Conservation (phyloP, 148 eudicot genomes). For the Camellia japonica region DNA sequence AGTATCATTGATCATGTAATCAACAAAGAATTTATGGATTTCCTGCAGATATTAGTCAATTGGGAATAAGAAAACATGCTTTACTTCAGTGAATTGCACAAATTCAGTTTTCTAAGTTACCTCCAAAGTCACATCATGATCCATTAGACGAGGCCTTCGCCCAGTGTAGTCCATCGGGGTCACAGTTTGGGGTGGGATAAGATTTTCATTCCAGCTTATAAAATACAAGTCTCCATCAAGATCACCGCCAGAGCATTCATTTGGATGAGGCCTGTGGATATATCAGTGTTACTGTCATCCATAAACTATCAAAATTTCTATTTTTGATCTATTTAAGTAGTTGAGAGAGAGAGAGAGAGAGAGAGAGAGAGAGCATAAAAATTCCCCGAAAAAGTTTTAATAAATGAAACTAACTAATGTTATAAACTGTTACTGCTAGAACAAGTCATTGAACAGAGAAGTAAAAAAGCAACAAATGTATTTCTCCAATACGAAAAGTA, state of each 20-base stretch:
- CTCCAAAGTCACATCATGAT: conserved; percentile 84
- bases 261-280: conserved; percentile 84
- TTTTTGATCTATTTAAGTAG: background rate
- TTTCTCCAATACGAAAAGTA: background rate
- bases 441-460: background rate
- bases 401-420: background rate
- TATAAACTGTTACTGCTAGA: background rate
- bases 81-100: background rate
- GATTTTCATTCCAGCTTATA: conserved; percentile 81
- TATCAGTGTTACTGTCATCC: background rate
- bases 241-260: conserved; percentile 98
- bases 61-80: background rate
- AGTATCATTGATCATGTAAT: conserved; percentile 87
- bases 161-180: conserved; percentile 95
- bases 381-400: background rate
- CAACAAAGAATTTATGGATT: conserved; percentile 86
- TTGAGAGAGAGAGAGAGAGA: background rate
- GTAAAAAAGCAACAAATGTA: background rate
- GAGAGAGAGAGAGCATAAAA: background rate
- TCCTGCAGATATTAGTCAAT: conserved; percentile 52
- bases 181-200: conserved; percentile 66
- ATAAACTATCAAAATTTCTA: background rate
- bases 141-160: conserved; percentile 86
- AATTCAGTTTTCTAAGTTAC: conserved; percentile 27
- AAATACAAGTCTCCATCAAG: conserved; percentile 95